Base-by-base conservation (phyloP, 192 early-diverging fungal genomes). In the Dissophora ornata region DNA sequence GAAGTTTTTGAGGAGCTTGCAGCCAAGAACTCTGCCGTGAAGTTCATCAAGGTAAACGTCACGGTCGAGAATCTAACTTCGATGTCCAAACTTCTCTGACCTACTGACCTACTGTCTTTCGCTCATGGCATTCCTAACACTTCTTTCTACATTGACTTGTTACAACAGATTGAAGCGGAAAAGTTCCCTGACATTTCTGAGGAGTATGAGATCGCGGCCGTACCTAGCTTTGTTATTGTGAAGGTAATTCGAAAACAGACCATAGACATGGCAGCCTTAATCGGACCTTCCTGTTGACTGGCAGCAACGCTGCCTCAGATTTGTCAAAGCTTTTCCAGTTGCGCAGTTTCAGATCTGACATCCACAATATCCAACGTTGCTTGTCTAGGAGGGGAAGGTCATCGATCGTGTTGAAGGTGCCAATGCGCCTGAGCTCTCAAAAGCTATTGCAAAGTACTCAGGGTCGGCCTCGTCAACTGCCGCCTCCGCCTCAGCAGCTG, bases 141-240 rank as follows among this genome's bases (percentile, higher is more conserved):
- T n/a, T n/a, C n/a, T n/a, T n/a, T n/a, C n/a, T n/a, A n/a, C n/a
- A n/a, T n/a, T n/a, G n/a, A n/a, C n/a, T n/a, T n/a, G n/a, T n/a
- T n/a, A n/a, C n/a, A n/a, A 19, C 65, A 89, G 86, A 86, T 89
- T 46, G 96, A 98, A 64, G 96, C 97, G 7, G 97, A 99, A 75
- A 85, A 92, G 60, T 93, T 92, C 57, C 87, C 92, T 22, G 95
- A 96, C 48, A 86, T 93, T 46, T 94, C 94, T 30, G 95, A 97
- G 67, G 68, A 85, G 4, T 94, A 90, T 67, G 96, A 99, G 66
- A 94, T 99, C 67, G 86, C 88, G 8, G 90, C 95, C 2, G 97
- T 99, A 0, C 97, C 97, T 10, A 91, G 93, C 6, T 95, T 98
- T 70, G 80, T 99, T 9, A 67, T 99, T 44, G 75, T 96, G 24